Evolutionary conservation across 106 monocot genomes (phyloP), one percentile per base, ranked within the genome.

Genomic region (Dioscorea alata): DNA sequence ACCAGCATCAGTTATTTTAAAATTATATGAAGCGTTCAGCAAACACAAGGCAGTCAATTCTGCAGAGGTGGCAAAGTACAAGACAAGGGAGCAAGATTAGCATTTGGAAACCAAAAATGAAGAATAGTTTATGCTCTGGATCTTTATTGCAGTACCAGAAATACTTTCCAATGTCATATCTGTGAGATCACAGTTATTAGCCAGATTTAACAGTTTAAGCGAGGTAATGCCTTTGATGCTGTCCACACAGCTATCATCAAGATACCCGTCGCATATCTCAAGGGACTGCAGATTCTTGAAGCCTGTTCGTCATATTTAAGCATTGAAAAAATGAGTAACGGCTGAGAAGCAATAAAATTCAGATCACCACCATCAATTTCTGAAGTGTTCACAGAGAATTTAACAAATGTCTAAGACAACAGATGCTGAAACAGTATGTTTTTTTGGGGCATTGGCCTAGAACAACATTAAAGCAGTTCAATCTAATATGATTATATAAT

Each of bases 281-380:
- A 99, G 90, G 8, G 85, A 88, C 48, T 73, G 76, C 19, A 99
- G 74, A 25, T 86, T 90, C 87, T 90, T 99, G 65, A 99, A 99
- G 67, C 71, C 99, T 99, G 78, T 17, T 63, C 61, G 10, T 42
- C 42, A 42, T 42, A 42, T 42, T 42, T 8, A 42, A 42, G 42
- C 42, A 42, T 42, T 3, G 5, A 8, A 10, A 42, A 42, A 42
- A 8, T 42, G 42, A 1, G 28, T 3, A 28, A 28, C 3, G 28
- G 28, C 3, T 28, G 28, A 1, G 3, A 28, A 28, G 28, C 3
- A 28, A 3, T 28, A 28, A 28, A 28, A 28, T 42, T 42, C 42
- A 42, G 6, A 42, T 42, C 10, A 42, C 4, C 42, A 42, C 28
- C 28, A 28, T 42, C 42, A 42, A 42, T 10, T 42, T 42, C 42